Evolutionary conservation across 176 grass and related monocot genomes (phyloP).

Genomic region (Luzula sylvatica): DNA sequence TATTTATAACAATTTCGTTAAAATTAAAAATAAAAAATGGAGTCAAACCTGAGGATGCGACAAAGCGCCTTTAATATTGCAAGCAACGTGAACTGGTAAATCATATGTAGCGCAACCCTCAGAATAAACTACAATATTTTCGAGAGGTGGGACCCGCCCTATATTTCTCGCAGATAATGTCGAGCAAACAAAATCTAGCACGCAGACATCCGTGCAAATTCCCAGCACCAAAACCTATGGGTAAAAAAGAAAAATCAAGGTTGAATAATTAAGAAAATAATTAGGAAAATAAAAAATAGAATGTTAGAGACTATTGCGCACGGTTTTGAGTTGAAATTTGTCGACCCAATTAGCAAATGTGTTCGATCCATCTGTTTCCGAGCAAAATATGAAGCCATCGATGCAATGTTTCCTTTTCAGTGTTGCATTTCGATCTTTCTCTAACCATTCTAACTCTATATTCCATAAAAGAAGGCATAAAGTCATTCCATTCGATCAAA

Average conservation of each 20-base stretch:
- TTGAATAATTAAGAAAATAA: no score
- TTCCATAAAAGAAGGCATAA: no score
- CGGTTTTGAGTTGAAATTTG: slow-evolving; percentile 50
- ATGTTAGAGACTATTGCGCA: slow-evolving; percentile 33
- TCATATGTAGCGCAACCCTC: slow-evolving; percentile 84
- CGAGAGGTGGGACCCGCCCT: slow-evolving; percentile 46
- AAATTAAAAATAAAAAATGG: no score
- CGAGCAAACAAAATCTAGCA: slow-evolving; percentile 75
- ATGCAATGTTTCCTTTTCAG: slow-evolving; percentile 78
- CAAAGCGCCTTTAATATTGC: slow-evolving; percentile 50
- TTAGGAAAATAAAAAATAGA: neutral
- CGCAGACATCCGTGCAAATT: slow-evolving; percentile 80
- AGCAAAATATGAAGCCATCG: slow-evolving; percentile 57
- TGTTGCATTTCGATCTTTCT: slow-evolving; percentile 67
- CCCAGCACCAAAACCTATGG: slow-evolving; percentile 71
- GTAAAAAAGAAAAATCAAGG: slow-evolving; percentile 2
- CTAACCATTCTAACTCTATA: slow-evolving; percentile 82
- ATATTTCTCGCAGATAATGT: slow-evolving; percentile 73
- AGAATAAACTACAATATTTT: slow-evolving; percentile 74
- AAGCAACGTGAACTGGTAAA: slow-evolving; percentile 52
- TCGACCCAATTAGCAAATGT: slow-evolving; percentile 62
- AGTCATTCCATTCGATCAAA: neutral
- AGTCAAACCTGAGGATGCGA: slow-evolving; percentile 84
- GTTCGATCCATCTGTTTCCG: slow-evolving; percentile 73
- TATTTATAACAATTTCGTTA: no score